phyloP scores from a whole-genome alignment of 2,329 filamentous ascomycete species.

The Pyricularia pennisetigena region DNA sequence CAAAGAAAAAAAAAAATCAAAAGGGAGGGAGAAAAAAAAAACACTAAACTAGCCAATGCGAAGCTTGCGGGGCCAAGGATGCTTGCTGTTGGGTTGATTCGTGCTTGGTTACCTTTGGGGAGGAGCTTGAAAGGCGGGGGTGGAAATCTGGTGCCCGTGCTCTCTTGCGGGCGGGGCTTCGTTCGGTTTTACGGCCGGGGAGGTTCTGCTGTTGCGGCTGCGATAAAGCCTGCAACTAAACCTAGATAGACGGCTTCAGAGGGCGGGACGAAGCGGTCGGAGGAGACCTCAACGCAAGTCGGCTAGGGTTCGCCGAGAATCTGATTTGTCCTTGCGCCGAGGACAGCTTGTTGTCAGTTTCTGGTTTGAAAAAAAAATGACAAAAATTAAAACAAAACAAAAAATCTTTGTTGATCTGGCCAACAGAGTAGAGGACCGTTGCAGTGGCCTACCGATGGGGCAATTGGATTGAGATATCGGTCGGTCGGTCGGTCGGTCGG shows the following conservation, averaged over 20 bases:
- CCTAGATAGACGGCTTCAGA: not conserved
- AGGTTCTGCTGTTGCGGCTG: not conserved
- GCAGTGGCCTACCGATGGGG: not conserved
- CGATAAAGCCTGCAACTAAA: not conserved
- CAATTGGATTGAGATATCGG: not conserved
- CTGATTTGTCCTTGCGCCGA: not conserved
- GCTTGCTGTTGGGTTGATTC: not conserved
- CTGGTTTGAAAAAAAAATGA: not conserved
- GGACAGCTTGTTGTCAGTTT: not conserved
- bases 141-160: not conserved
- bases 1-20: not conserved
- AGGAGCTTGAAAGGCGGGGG: not conserved
- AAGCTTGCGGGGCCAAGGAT: not conserved
- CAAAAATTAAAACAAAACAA: not conserved
- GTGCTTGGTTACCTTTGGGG: not conserved
- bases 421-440: not conserved
- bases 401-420: not conserved
- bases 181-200: not conserved
- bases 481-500: not conserved
- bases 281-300: not conserved
- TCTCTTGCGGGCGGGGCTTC: not conserved
- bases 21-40: no score
- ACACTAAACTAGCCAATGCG: not conserved
- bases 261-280: not conserved
- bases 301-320: not conserved